Conservation (phyloP, 305 asterid species). For the Petunia hybrid region DNA sequence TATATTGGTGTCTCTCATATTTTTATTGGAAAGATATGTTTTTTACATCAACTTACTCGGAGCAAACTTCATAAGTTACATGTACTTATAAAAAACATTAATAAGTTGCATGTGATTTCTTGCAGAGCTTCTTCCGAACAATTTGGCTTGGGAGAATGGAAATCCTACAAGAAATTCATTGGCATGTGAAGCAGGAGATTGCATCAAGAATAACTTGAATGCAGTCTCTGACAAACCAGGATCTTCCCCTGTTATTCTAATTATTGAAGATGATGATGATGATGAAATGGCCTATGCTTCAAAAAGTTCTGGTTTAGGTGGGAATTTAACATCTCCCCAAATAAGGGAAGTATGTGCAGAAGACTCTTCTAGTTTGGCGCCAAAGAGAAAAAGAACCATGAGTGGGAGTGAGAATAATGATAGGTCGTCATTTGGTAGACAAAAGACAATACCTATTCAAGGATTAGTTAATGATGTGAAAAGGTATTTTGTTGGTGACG, state of each 20-base stretch:
- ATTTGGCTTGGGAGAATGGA: background rate
- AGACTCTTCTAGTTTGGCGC: background rate
- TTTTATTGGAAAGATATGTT: background rate
- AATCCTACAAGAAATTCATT: background rate
- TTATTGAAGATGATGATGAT: background rate
- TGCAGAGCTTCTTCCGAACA: background rate
- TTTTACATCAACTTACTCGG: background rate
- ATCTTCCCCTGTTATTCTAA: background rate
- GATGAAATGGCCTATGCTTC: background rate
- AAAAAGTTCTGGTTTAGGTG: background rate
- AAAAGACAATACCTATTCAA: background rate
- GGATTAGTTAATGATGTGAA: background rate
- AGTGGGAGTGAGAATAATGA: background rate
- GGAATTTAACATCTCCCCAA: background rate
- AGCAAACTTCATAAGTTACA: background rate
- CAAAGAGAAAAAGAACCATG: conserved; percentile 3
- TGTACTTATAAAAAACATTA: background rate
- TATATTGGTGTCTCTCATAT: background rate
- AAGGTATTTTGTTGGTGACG: background rate
- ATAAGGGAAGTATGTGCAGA: background rate
- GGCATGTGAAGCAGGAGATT: background rate
- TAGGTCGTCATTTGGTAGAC: background rate
- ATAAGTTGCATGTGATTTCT: background rate
- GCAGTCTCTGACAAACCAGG: background rate
- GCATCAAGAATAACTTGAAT: background rate